Conservation (phyloP, 768 basidiomycete genomes). For the Naganishia antarctica region DNA sequence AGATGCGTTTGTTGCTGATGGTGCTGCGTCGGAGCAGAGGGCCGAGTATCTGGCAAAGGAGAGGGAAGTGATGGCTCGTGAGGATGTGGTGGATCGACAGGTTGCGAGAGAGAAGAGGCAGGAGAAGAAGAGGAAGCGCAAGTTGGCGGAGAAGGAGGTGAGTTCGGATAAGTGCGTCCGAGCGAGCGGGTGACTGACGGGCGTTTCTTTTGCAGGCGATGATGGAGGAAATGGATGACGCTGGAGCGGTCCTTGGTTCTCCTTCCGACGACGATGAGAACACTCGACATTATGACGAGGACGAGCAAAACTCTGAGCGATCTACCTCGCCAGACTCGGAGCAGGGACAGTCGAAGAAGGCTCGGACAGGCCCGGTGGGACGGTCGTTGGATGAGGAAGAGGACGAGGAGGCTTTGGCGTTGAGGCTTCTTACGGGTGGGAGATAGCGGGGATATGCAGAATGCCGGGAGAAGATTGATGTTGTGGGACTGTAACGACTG, state of each 20-base stretch:
- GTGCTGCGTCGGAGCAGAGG: constrained; percentile 64
- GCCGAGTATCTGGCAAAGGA: constrained; percentile 68
- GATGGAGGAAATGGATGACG: constrained; percentile 39
- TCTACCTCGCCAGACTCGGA: constrained; percentile 28
- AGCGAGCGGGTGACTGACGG: constrained; percentile 20
- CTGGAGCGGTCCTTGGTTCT: constrained; percentile 49
- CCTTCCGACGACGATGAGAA: constrained; percentile 48
- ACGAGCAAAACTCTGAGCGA: constrained; percentile 44
- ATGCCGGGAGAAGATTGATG: too few species aligned
- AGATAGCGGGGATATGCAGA: too few species aligned
- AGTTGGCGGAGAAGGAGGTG: constrained; percentile 63
- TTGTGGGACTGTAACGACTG: background rate
- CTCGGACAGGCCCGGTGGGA: background rate
- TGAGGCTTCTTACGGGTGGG: constrained; percentile 54
- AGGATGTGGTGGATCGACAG: constrained; percentile 70
- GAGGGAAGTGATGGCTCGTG: constrained; percentile 63
- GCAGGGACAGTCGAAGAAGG: constrained; percentile 33
- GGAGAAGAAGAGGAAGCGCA: constrained; percentile 88
- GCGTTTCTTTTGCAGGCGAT: constrained; percentile 23
- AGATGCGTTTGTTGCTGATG: constrained; percentile 60
- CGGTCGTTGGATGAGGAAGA: constrained; percentile 48
- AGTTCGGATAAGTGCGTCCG: constrained; percentile 28
- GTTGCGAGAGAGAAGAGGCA: constrained; percentile 79
- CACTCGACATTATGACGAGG: constrained; percentile 39
- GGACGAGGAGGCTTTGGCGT: constrained; percentile 63